A percentile compares a stretch with the other conserved stretches of the same genome.
Conservation (phyloP, 2,329 filamentous ascomycete genomes). For the Sporothrix schenckii region DNA sequence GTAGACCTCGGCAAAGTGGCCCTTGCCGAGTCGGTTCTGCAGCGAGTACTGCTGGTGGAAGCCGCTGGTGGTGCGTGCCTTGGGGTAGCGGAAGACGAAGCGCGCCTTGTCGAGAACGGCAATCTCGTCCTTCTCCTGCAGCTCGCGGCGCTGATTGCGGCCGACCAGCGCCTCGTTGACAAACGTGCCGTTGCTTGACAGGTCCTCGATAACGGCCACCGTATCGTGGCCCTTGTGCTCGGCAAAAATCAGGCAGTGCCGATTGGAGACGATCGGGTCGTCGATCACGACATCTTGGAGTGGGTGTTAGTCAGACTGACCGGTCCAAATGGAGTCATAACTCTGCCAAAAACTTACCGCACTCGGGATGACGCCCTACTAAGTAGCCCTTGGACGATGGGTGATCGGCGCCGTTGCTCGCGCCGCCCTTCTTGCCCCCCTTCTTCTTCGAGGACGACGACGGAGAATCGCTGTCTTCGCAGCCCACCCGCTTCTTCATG, state of each 20-base stretch:
- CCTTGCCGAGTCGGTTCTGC: conserved; percentile 84
- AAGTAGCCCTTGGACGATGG: conserved; percentile 79
- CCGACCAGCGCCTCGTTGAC: conserved; percentile 91
- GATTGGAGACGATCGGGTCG: conserved; percentile 82
- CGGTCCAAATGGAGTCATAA: not conserved
- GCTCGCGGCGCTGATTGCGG: conserved; percentile 85
- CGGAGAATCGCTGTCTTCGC: conserved; percentile 55
- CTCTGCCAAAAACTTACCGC: conserved; percentile 62
- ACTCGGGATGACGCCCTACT: conserved; percentile 90
- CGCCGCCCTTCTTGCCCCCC: conserved; percentile 51
- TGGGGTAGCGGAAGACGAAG: conserved; percentile 90
- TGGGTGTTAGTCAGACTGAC: not conserved
- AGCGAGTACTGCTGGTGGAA: conserved; percentile 88
- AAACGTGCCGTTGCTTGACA: conserved; percentile 95
- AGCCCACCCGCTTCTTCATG: conserved; percentile 72
- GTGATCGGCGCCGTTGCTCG: conserved; percentile 51
- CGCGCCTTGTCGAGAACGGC: conserved; percentile 81
- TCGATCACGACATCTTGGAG: conserved; percentile 70
- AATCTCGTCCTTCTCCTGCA: conserved; percentile 89
- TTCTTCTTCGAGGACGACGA: conserved; percentile 44
- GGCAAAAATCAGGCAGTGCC: conserved; percentile 62
- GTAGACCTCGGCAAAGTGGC: conserved; percentile 93
- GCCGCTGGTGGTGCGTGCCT: conserved; percentile 69
- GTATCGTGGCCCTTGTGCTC: conserved; percentile 48
- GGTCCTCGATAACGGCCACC: conserved; percentile 81